A percentile compares a stretch with the other conserved stretches of the same genome.
Evolutionary conservation across 2,329 filamentous ascomycete genomes (phyloP).

Genomic region (Dothiorella sarmentorum): DNA sequence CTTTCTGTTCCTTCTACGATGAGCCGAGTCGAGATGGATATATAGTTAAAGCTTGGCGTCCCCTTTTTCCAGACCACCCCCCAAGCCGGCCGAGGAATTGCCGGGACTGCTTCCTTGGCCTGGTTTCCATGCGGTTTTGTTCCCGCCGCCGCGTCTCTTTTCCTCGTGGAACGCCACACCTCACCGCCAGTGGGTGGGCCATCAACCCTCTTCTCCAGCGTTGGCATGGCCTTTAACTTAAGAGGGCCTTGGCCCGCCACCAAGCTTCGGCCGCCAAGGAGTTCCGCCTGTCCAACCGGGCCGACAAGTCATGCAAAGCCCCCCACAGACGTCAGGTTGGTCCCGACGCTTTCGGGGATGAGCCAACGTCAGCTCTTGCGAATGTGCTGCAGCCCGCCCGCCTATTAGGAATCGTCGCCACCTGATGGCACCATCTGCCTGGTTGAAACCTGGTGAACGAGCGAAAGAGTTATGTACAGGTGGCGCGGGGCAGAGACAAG

Average conservation of each 20-base stretch:
- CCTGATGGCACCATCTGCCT: no score
- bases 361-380: conserved; percentile 7
- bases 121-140: no score
- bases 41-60: neutral
- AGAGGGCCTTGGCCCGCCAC: neutral
- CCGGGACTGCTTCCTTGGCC: no score
- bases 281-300: neutral
- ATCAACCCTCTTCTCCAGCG: neutral
- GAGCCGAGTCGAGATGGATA: neutral
- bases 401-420: no score
- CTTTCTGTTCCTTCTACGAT: no score
- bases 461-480: no score
- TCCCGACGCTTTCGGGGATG: neutral
- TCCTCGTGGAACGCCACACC: neutral
- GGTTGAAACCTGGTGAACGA: no score
- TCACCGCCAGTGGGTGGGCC: neutral
- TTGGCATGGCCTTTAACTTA: neutral
- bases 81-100: neutral
- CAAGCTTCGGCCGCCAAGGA: neutral
- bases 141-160: no score
- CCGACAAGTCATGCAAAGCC: neutral
- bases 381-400: neutral
- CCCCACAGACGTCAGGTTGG: neutral
- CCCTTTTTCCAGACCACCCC: neutral
- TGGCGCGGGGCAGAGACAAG: no score